Evolutionary conservation across 345 rosid species (phyloP).

Genomic region (Orychophragmus violaceus): DNA sequence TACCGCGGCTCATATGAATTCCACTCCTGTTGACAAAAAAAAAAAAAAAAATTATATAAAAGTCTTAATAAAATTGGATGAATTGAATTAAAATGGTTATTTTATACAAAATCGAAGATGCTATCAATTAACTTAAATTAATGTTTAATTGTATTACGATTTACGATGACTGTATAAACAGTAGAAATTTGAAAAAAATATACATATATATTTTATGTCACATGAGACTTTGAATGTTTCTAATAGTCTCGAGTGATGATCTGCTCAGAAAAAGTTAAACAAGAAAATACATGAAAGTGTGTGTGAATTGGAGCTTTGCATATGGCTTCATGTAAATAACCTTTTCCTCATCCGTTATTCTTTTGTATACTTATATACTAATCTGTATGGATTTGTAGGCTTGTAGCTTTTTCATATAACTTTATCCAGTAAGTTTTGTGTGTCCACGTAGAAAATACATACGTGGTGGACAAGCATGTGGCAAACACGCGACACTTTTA

Average conservation of each 20-base stretch:
- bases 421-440: not conserved
- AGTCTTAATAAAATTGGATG: no score
- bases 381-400: not conserved
- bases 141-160: no score
- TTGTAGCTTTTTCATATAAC: constrained; percentile 8
- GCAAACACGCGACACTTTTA: constrained; percentile 22
- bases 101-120: no score
- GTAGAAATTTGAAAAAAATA: not conserved
- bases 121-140: no score
- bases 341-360: constrained; percentile 21
- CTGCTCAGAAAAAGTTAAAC: constrained; percentile 2
- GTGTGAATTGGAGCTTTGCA: constrained; percentile 21
- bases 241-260: constrained; percentile 3
- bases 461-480: constrained; percentile 19
- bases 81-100: no score
- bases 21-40: no score
- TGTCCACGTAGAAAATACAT: constrained; percentile 14
- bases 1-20: no score
- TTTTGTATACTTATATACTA: constrained; percentile 8
- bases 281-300: not conserved
- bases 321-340: constrained; percentile 16
- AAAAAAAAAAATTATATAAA: no score
- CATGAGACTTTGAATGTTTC: constrained; percentile 5
- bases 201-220: not conserved
- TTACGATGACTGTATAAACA: not conserved